Conservation (phyloP, 1,284 basidiomycete species). For the Cutaneotrichosporon cyanovorans region DNA sequence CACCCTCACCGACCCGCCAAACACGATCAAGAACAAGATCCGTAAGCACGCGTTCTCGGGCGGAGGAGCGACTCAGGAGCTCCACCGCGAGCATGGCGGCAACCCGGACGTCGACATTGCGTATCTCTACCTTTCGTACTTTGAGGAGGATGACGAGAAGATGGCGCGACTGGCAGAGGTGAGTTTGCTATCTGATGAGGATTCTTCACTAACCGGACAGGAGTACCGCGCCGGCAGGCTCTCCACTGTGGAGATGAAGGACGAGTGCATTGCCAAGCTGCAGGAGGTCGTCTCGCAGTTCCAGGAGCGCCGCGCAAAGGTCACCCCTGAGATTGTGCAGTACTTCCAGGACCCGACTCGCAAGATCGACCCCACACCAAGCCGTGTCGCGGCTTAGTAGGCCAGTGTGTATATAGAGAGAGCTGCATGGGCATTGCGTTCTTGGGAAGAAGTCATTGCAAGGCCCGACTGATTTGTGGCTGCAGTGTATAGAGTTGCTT, state of each 20-base stretch:
- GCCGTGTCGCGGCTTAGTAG: background rate
- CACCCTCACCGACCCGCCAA: constrained; percentile 88
- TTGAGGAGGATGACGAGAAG: constrained; percentile 89
- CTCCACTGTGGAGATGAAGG: constrained; percentile 88
- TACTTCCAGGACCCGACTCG: constrained; percentile 78
- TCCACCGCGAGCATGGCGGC: constrained; percentile 80
- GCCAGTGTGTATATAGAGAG: too few relatives aligned
- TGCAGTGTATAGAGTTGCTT: too few relatives aligned
- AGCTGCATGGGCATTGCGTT: too few relatives aligned
- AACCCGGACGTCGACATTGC: constrained; percentile 93
- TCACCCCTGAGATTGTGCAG: constrained; percentile 71
- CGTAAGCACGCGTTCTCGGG: constrained; percentile 88
- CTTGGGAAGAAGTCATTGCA: too few relatives aligned
- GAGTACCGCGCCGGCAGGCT: constrained; percentile 85
- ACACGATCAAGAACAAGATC: constrained; percentile 96
- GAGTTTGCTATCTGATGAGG: constrained; percentile 24
- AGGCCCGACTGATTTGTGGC: too few relatives aligned
- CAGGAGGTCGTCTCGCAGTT: constrained; percentile 81
- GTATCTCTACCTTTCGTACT: constrained; percentile 95
- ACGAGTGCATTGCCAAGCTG: constrained; percentile 73
- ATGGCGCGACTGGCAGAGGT: constrained; percentile 69
- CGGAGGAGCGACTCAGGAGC: constrained; percentile 83
- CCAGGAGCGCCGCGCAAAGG: constrained; percentile 79
- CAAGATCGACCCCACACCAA: constrained; percentile 57
- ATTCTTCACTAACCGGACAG: constrained; percentile 43